Evolutionary conservation across 352 stramenopile species (phyloP).

Genomic region (Phytophthora aleatoria): DNA sequence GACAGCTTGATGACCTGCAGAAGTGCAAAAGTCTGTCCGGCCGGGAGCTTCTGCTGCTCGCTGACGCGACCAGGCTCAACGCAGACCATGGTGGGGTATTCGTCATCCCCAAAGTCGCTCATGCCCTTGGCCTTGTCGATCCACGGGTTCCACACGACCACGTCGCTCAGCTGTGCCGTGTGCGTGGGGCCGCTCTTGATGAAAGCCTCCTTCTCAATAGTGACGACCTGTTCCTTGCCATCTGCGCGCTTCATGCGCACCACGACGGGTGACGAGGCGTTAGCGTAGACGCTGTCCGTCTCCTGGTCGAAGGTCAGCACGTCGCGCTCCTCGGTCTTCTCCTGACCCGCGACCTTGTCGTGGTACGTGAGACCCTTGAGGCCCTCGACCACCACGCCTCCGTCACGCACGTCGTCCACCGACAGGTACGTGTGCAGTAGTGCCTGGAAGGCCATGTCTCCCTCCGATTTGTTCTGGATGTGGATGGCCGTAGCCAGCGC

Average conservation of each 20-base stretch:
- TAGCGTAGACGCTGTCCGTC: conserved; percentile 90
- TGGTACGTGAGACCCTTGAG: conserved; percentile 86
- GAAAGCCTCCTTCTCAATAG: conserved; percentile 74
- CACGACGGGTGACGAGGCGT: conserved; percentile 65
- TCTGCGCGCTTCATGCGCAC: conserved; percentile 67
- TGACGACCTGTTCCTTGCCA: conserved; percentile 63
- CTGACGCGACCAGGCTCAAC: conserved; percentile 93
- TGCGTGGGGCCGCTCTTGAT: conserved; percentile 47
- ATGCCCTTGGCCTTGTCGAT: conserved; percentile 93
- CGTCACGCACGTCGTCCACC: conserved; percentile 76
- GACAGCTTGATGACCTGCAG: conserved; percentile 72
- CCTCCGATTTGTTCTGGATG: conserved; percentile 89
- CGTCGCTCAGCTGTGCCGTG: conserved; percentile 57
- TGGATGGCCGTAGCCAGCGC: conserved; percentile 87
- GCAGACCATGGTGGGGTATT: conserved; percentile 96
- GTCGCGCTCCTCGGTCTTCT: conserved; percentile 64
- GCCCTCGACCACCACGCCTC: conserved; percentile 72
- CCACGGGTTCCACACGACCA: conserved; percentile 96
- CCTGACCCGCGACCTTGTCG: conserved; percentile 87
- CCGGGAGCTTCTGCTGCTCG: conserved; percentile 61
- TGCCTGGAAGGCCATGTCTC: conserved; percentile 92
- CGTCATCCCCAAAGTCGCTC: conserved; percentile 94
- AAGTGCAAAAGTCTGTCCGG: conserved; percentile 62
- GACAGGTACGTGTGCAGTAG: conserved; percentile 95
- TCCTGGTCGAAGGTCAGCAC: conserved; percentile 73